These are phyloP conservation scores for Talaromyces trachyspermus DNA, from an alignment of 495 filamentous ascomycete genomes.

Conservation along the genomic window DNA sequence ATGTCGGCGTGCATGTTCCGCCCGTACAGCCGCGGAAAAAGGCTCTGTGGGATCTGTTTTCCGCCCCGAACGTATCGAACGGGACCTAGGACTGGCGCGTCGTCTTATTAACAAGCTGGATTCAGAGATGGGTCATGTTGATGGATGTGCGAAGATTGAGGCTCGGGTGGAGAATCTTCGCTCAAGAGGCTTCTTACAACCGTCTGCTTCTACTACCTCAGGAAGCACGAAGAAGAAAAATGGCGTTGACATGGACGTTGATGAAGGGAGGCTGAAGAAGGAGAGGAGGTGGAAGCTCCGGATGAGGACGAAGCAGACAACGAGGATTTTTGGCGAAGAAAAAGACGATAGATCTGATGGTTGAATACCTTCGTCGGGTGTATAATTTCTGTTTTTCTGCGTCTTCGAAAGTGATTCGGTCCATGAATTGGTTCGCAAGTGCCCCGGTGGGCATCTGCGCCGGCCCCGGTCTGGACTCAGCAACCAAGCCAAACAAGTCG, in stretches of 20 bases:
- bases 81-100: constrained; percentile 71
- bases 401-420: constrained; percentile 97
- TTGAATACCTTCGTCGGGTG: constrained; percentile 92
- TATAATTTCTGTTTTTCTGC: constrained; percentile 99
- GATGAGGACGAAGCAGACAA: constrained; percentile 79
- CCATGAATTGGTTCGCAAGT: constrained; percentile 91
- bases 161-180: constrained; percentile 76
- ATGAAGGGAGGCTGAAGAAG: constrained; percentile 67
- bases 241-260: constrained; percentile 58
- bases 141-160: constrained; percentile 72
- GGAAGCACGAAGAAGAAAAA: constrained; percentile 53
- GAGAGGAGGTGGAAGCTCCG: constrained; percentile 63
- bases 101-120: constrained; percentile 76
- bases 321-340: constrained; percentile 81
- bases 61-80: constrained; percentile 81
- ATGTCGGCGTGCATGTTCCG: constrained; percentile 91
- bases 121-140: constrained; percentile 61
- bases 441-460: constrained; percentile 90
- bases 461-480: constrained; percentile 79
- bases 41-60: constrained; percentile 94
- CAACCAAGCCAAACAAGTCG: constrained; percentile 74
- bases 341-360: constrained; percentile 91
- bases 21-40: constrained; percentile 85
- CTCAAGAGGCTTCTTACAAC: constrained; percentile 64
- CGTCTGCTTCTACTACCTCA: constrained; percentile 52